These are phyloP conservation scores for Naganishia sp. DNA, from an alignment of 1,284 basidiomycete species.

Conservation along the genomic window DNA sequence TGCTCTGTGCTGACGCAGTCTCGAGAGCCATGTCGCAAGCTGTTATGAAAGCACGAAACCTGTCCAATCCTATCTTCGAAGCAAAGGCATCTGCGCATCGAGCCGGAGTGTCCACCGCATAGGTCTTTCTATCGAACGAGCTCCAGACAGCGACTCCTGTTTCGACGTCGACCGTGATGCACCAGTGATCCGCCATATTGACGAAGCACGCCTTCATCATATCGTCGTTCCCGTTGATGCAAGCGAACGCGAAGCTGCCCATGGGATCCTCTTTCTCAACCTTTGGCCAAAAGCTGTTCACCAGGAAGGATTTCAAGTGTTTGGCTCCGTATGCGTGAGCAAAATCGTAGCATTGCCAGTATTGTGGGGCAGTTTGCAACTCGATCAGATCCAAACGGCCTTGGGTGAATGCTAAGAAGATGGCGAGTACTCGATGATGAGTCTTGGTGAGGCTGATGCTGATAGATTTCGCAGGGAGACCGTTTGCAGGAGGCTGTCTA, in stretches of 20 bases:
- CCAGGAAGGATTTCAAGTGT: conserved; percentile 5
- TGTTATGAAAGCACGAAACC: conserved; percentile 10
- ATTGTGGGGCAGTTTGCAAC: conserved; percentile 3
- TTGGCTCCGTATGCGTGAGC: background rate
- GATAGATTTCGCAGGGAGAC: background rate
- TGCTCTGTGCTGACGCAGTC: background rate
- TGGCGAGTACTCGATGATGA: conserved; percentile 24
- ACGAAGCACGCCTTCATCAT: conserved; percentile 9
- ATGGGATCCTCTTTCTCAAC: conserved; percentile 13
- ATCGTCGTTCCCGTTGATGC: background rate
- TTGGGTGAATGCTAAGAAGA: conserved; percentile 11
- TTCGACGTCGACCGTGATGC: conserved; percentile 12
- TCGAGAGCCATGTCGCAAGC: conserved; percentile 8
- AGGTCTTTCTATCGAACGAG: background rate
- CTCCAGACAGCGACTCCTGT: conserved; percentile 8
- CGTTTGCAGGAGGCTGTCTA: background rate
- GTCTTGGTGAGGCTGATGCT: background rate
- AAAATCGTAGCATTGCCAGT: conserved; percentile 11
- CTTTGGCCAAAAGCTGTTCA: conserved; percentile 1
- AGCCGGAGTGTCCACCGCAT: conserved; percentile 2
- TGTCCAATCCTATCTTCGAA: conserved; percentile 13
- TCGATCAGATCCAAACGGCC: conserved; percentile 3
- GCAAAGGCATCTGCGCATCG: conserved; percentile 22
- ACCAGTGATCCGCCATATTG: conserved; percentile 19
- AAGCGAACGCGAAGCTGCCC: conserved; percentile 21